phyloP scores from a whole-genome alignment of 2,329 filamentous ascomycete species.

The Paradendryphiella salina region DNA sequence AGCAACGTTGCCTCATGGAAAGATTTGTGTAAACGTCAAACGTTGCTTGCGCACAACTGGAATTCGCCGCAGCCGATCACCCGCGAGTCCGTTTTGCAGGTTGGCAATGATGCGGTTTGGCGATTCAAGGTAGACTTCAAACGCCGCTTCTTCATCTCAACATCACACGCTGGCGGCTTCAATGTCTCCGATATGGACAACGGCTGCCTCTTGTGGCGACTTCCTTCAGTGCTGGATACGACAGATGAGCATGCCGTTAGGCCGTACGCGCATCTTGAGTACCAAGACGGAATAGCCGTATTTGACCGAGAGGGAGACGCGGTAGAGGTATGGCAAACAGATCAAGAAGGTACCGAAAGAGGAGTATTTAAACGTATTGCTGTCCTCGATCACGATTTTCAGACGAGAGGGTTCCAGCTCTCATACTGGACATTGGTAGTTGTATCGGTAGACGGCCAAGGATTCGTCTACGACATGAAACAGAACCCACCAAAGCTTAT shows the following conservation, averaged over 20 bases:
- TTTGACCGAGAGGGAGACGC: slow-evolving; percentile 9
- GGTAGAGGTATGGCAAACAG: slow-evolving; percentile 8
- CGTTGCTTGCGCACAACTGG: slow-evolving; percentile 6
- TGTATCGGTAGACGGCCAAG: slow-evolving; percentile 9
- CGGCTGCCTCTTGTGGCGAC: slow-evolving; percentile 1
- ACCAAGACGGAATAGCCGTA: slow-evolving; percentile 10
- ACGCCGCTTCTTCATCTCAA: slow-evolving; percentile 12
- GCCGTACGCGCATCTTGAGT: slow-evolving; percentile 11
- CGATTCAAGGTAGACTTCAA: slow-evolving; percentile 13
- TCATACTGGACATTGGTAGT: slow-evolving; percentile 10
- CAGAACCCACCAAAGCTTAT: slow-evolving; percentile 7
- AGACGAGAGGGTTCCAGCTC: slow-evolving; percentile 14
- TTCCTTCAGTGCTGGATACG: slow-evolving; percentile 6
- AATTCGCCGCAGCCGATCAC: slow-evolving; percentile 1
- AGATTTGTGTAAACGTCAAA: slow-evolving; percentile 6
- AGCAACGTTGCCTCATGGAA: slow-evolving; percentile 10
- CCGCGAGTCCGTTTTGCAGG: slow-evolving; percentile 8
- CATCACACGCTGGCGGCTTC: slow-evolving; percentile 9
- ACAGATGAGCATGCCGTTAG: slow-evolving; percentile 1
- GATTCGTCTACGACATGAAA: slow-evolving; percentile 13
- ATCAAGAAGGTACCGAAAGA: slow-evolving; percentile 3
- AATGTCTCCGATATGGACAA: slow-evolving; percentile 10
- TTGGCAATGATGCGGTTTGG: slow-evolving; percentile 8
- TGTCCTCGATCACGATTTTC: slow-evolving; percentile 5
- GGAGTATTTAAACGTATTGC: slow-evolving; percentile 6